These are phyloP conservation scores for Gigaspora rosea DNA, from an alignment of 192 early-diverging fungal genomes.

Conservation along the genomic window DNA sequence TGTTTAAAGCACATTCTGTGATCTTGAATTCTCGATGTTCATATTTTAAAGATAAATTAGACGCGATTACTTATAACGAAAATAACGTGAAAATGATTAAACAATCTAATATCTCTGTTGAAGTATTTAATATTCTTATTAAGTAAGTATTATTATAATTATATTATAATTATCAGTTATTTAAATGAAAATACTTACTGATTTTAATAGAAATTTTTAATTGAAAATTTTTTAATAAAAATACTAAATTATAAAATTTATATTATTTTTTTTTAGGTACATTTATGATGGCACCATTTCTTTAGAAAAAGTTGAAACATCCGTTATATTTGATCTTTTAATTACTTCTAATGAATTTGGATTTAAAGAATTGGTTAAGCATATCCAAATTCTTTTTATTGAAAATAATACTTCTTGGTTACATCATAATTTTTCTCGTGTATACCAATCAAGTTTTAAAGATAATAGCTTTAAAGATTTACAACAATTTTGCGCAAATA, in stretches of 20 bases:
- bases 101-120: constrained; percentile 5
- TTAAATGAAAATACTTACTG: too few species aligned
- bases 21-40: constrained; percentile 9
- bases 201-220: background rate
- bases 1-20: constrained; percentile 6
- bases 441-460: background rate
- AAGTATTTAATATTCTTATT: constrained; percentile 23
- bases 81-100: background rate
- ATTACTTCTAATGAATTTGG: constrained; percentile 8
- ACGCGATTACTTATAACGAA: background rate
- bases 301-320: background rate
- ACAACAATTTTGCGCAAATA: constrained; percentile 10
- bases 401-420: constrained; percentile 18
- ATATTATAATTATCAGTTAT: too few species aligned
- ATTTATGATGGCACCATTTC: constrained; percentile 14
- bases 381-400: constrained; percentile 9
- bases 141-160: background rate
- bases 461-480: background rate
- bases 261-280: background rate
- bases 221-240: background rate
- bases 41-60: constrained; percentile 1
- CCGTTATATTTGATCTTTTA: constrained; percentile 4
- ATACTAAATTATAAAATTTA: background rate
- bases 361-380: constrained; percentile 9
- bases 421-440: background rate